These are phyloP conservation scores for Asclepias syriaca DNA, from an alignment of 257 asterid genomes.

Conservation along the genomic window DNA sequence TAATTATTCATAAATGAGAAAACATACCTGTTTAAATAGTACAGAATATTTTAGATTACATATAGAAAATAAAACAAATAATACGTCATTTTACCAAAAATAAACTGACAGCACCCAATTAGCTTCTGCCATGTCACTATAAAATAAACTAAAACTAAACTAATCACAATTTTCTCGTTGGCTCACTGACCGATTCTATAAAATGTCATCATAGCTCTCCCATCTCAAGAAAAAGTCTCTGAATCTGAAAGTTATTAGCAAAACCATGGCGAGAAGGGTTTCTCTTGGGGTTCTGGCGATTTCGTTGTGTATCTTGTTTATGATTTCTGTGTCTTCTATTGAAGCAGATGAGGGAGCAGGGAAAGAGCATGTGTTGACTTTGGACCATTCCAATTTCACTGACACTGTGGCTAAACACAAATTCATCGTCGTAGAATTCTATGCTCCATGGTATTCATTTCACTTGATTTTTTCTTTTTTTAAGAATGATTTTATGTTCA, in stretches of 20 bases:
- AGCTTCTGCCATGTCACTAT: background rate
- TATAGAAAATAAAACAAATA: too few relatives aligned
- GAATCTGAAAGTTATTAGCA: background rate
- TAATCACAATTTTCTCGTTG: background rate
- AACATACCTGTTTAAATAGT: too few relatives aligned
- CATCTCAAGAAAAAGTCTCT: background rate
- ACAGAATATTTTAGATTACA: too few relatives aligned
- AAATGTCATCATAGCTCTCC: background rate
- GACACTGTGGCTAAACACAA: slow-evolving; percentile 39
- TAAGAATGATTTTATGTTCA: background rate
- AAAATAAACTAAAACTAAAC: background rate
- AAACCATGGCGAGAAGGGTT: slow-evolving; percentile 38
- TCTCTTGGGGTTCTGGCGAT: slow-evolving; percentile 27
- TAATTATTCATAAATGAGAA: too few relatives aligned
- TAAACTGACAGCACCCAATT: background rate
- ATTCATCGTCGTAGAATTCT: slow-evolving; percentile 75
- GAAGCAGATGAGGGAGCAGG: slow-evolving; percentile 28
- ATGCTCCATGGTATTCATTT: slow-evolving; percentile 62
- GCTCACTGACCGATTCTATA: background rate
- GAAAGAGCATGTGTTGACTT: slow-evolving; percentile 52
- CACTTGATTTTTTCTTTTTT: background rate
- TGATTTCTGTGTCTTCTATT: slow-evolving; percentile 12
- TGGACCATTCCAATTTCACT: slow-evolving; percentile 63
- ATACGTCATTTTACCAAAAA: background rate
- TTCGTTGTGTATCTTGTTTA: slow-evolving; percentile 21